A percentile compares a stretch with the other conserved stretches of the same genome.
Evolutionary conservation across 495 filamentous ascomycete genomes (phyloP).

Genomic region (Schizothecium vesticola): DNA sequence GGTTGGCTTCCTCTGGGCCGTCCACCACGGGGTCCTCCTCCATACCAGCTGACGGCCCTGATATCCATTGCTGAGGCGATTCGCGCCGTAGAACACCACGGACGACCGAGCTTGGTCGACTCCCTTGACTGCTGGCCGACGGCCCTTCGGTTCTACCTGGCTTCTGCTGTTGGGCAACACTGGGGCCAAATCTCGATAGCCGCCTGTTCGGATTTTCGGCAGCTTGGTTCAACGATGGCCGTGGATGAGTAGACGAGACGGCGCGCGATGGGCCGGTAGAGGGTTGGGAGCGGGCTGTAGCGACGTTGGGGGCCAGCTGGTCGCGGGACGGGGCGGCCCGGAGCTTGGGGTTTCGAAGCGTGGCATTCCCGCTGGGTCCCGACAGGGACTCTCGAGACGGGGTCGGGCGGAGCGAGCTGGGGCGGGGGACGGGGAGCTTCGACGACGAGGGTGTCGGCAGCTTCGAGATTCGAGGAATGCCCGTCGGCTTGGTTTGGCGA

Average conservation of each 20-base stretch:
- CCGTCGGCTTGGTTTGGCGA: constrained; percentile 19
- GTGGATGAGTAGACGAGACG: constrained; percentile 22
- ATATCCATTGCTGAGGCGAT: constrained; percentile 29
- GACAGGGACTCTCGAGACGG: constrained; percentile 28
- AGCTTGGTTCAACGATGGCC: constrained; percentile 4
- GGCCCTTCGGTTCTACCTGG: constrained; percentile 5
- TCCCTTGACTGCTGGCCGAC: background rate
- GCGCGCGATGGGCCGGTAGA: constrained; percentile 12
- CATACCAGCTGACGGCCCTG: constrained; percentile 10
- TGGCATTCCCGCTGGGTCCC: background rate
- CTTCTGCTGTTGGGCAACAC: constrained; percentile 3
- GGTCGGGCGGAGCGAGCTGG: constrained; percentile 25
- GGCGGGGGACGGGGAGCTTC: constrained; percentile 27
- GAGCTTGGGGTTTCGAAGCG: constrained; percentile 36
- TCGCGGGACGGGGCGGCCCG: constrained; percentile 40
- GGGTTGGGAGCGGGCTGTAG: constrained; percentile 10
- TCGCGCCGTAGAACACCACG: constrained; percentile 13
- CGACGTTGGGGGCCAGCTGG: constrained; percentile 26
- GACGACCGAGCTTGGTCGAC: constrained; percentile 15
- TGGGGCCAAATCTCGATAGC: constrained; percentile 9
- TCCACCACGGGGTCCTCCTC: constrained; percentile 13
- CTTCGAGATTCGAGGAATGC: constrained; percentile 27
- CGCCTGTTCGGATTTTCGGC: constrained; percentile 5
- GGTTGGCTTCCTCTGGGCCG: background rate
- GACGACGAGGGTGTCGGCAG: constrained; percentile 26